Evolutionary conservation across 495 filamentous ascomycete genomes (phyloP).

Genomic region (Aspergillus biplanus): DNA sequence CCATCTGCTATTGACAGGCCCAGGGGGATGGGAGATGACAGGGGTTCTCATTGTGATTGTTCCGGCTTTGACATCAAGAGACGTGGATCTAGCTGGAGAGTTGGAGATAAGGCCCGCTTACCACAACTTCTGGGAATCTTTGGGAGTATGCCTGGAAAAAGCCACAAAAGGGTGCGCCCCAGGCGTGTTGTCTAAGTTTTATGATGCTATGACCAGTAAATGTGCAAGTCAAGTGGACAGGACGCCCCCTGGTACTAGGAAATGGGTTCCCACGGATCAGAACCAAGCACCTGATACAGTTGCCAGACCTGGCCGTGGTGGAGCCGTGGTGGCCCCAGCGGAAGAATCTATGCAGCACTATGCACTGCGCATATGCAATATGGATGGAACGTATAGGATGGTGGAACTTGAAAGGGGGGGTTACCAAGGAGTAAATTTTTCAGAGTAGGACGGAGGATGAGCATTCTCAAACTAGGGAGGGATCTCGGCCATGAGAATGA

Average conservation of each 20-base stretch:
- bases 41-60: too few relatives aligned
- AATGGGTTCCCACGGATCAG: constrained; percentile 12
- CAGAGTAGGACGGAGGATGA: neutral
- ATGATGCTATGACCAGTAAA: constrained; percentile 11
- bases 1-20: too few relatives aligned
- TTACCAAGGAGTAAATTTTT: constrained; percentile 2
- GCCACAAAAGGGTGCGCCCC: neutral
- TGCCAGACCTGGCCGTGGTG: constrained; percentile 17
- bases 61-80: too few relatives aligned
- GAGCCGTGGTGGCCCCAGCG: constrained; percentile 7
- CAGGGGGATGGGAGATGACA: too few relatives aligned
- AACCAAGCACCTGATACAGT: constrained; percentile 20
- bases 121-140: too few relatives aligned
- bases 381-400: constrained; percentile 9
- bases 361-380: constrained; percentile 20
- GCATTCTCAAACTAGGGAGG: neutral
- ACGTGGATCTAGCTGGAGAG: too few relatives aligned
- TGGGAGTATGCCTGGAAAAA: neutral
- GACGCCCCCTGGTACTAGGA: constrained; percentile 7
- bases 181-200: neutral
- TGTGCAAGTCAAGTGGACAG: constrained; percentile 16
- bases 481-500: neutral
- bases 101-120: too few relatives aligned
- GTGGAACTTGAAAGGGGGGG: neutral
- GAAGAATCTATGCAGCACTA: constrained; percentile 3